Evolutionary conservation across 768 basidiomycete species (phyloP), one percentile per base, ranked within the genome.

Genomic region (Lactarius hatsudake): DNA sequence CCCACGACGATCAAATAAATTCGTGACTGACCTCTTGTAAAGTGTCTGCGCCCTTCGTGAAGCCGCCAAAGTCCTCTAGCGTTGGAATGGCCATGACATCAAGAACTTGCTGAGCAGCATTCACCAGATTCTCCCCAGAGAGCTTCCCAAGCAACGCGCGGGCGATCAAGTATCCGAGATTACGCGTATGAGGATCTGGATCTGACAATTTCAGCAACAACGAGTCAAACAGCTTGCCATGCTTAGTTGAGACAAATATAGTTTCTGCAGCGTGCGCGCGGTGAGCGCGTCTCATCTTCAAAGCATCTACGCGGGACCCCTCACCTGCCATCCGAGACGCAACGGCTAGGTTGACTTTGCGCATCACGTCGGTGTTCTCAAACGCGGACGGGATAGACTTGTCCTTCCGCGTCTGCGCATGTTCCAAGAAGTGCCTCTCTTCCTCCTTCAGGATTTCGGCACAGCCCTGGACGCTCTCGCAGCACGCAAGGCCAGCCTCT

Each of bases 311-410:
- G 45, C 28, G 54, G 28, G 57, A 74, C 38, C 76, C 45, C 66
- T 42, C 65, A 93, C 93, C 84, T 61, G 91, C 90, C 64, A 94
- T 85, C 71, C 83, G 83, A 30, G 79, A 76, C 1, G 86, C 82
- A 28, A 94, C 73, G 0, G 76, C 79, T 40, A 83, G 65, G 72
- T 94, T 93, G 3, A 82, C 73, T 38, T 75, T 75, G 51, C 74
- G 80, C 81, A 88, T 82, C 71, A 78, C 80, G 40, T 84, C 82
- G 65, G 12, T 69, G 59, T 60, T 77, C 77, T 69, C 69, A 55
- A 75, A 71, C 5, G 64, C 63, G 2, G 63, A 64, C 1, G 42
- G 17, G 5, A 10, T 42, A 10, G 67, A 56, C 53, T 72, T 32
- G 73, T 68, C 32, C 62, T 28, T 76, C 74, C 15, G 65, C 74